Percentiles rank a stretch among this genome's conserved stretches.
Evolutionary conservation across 805 yeast genomes (phyloP).

Genomic region (Ogataea chonburiensis): DNA sequence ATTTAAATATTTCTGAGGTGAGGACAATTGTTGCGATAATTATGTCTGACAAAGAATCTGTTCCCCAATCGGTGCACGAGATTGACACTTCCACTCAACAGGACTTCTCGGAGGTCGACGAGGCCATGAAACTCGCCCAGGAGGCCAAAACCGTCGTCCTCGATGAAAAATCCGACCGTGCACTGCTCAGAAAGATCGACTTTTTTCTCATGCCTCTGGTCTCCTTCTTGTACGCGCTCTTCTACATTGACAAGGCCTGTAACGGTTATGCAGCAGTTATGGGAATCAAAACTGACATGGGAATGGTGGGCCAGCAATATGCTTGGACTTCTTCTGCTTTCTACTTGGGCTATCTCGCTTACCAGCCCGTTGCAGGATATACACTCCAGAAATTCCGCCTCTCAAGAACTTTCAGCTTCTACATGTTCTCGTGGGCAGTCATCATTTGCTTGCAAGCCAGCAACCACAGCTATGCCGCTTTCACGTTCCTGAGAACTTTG

Average conservation of each 20-base stretch:
- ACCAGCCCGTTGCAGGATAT: constrained; percentile 52
- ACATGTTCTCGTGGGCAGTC: constrained; percentile 50
- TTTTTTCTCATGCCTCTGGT: constrained; percentile 49
- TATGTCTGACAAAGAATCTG: constrained; percentile 9
- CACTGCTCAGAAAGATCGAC: constrained; percentile 44
- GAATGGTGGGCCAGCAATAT: constrained; percentile 45
- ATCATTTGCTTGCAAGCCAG: constrained; percentile 46
- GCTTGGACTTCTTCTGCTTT: constrained; percentile 36
- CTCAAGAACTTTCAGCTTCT: constrained; percentile 45
- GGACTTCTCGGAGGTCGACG: constrained; percentile 35
- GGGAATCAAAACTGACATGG: constrained; percentile 51
- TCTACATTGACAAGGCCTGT: constrained; percentile 60
- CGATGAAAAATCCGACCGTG: constrained; percentile 25
- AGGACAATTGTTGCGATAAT: background rate
- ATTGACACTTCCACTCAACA: background rate
- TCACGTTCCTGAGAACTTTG: constrained; percentile 45
- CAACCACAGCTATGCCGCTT: constrained; percentile 44
- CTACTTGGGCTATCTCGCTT: constrained; percentile 46
- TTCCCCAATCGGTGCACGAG: background rate
- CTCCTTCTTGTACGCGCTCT: constrained; percentile 48
- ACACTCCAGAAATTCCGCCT: constrained; percentile 46
- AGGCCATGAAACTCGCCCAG: constrained; percentile 36
- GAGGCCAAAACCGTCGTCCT: constrained; percentile 15
- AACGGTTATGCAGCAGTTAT: constrained; percentile 55
- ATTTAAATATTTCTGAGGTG: background rate